Base-by-base conservation (phyloP, 371 early-diverging fungal species). In the Basidiobolus meristosporus region DNA sequence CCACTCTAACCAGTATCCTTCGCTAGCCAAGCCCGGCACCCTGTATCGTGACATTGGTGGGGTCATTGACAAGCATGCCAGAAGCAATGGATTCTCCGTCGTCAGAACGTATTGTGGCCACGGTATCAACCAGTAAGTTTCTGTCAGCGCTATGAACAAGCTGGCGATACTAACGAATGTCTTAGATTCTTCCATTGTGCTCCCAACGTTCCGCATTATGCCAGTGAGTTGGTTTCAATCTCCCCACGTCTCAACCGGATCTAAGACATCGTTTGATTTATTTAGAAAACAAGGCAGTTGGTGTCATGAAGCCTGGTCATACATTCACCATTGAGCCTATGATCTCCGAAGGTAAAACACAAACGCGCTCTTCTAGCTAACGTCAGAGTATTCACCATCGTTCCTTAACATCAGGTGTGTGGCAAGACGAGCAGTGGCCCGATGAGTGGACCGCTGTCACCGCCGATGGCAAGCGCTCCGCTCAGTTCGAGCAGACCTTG, bases 401-500 rank as follows among this genome's bases (percentile, higher is more conserved):
- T 50, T 37, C 39, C 60, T 36, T 64, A 63, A 61, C 63, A 26
- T 21, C 22, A 55, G 41, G 65, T 18, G 43, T 56, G 6, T 86
- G 65, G 65, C 52, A 53, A 22, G 83, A 82, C 44, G 60, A 62
- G 48, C 73, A 65, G 31, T 87, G 92, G 90, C 77, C 81, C 12
- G 92, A 95, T 53, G 56, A 68, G 40, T 90, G 90, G 91, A 90
- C 91, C 7, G 80, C 79, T 0, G 82, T 77, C 7, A 96, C 97
- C 5, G 56, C 47, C 33, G 97, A 96, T 52, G 96, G 96, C 30
- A 89, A 89, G 54, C 69, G 90, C 31, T 88, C 89, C 16, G 97
- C 98, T 0, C 98, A 98, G 66, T 99, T 99, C 64, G 98, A 99
- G 52, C 91, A 99, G 53, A 91, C 92, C 7, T 55, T 98, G 40